Percentiles rank a stretch among this genome's conserved stretches.
Conservation (phyloP, 2,329 filamentous ascomycete genomes). For the Saccharata proteae region DNA sequence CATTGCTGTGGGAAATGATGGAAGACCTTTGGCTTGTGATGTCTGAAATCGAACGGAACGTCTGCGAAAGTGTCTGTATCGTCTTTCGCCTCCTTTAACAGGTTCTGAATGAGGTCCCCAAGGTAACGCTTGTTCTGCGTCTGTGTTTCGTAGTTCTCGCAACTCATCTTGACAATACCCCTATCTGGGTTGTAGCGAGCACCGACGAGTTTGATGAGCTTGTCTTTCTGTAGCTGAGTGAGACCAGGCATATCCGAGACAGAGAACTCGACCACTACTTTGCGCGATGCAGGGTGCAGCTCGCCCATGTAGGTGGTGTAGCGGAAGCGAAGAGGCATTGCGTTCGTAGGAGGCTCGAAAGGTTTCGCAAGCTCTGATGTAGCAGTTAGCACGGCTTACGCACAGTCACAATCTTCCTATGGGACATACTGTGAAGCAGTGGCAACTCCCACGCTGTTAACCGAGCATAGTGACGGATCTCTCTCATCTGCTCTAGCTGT, state of each 20-base stretch:
- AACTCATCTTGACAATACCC: conserved; percentile 76
- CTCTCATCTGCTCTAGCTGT: conserved; percentile 78
- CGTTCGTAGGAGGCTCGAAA: conserved; percentile 56
- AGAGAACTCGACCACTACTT: conserved; percentile 87
- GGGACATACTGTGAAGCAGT: conserved; percentile 61
- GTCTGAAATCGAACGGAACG: conserved; percentile 77
- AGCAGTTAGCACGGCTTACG: conserved; percentile 1
- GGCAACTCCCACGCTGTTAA: conserved; percentile 95
- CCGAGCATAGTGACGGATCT: conserved; percentile 77
- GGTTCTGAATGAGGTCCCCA: conserved; percentile 59
- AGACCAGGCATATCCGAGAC: conserved; percentile 58
- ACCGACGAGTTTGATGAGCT: conserved; percentile 80
- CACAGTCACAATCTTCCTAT: neutral
- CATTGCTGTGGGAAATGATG: conserved; percentile 70
- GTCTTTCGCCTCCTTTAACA: conserved; percentile 66
- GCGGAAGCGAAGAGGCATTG: conserved; percentile 76
- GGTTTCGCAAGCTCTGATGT: conserved; percentile 70
- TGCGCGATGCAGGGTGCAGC: conserved; percentile 76
- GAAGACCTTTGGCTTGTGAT: conserved; percentile 58
- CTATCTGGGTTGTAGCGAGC: conserved; percentile 76
- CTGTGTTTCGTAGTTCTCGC: conserved; percentile 76
- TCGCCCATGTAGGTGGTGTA: conserved; percentile 97
- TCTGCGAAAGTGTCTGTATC: conserved; percentile 73
- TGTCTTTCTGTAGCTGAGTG: conserved; percentile 54
- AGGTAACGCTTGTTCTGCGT: conserved; percentile 97